A percentile compares a stretch with the other conserved stretches of the same genome.
phyloP scores from a whole-genome alignment of 257 asterid genomes.

The Nicotiana paniculata region DNA sequence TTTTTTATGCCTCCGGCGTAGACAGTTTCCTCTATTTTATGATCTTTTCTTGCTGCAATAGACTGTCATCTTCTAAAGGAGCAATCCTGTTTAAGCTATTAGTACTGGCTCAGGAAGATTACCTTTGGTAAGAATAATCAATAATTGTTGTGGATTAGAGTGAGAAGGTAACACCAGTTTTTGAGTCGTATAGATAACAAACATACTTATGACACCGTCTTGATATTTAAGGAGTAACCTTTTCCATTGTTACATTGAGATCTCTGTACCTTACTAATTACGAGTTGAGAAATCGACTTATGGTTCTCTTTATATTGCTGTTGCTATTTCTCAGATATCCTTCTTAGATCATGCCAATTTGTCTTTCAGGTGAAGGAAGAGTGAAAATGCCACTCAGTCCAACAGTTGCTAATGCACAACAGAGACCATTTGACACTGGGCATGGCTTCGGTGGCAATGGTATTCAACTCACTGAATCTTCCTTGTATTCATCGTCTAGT shows the following conservation, averaged over 20 bases:
- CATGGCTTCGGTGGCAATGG: conserved; percentile 38
- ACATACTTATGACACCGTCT: background rate
- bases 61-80: background rate
- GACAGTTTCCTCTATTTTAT: background rate
- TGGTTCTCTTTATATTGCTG: background rate
- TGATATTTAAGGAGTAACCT: background rate
- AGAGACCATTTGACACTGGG: conserved; percentile 45
- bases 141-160: background rate
- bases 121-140: background rate
- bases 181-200: background rate
- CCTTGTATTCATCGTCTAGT: conserved; percentile 68
- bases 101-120: background rate
- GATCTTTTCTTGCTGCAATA: background rate
- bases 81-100: background rate
- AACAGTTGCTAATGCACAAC: conserved; percentile 48
- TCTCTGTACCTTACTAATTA: no score
- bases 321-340: background rate
- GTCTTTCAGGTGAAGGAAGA: conserved; percentile 66
- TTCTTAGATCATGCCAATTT: background rate
- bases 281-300: no score
- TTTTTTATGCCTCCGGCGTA: background rate
- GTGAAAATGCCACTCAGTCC: conserved; percentile 92
- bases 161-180: background rate
- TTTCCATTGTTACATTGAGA: no score
- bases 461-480: conserved; percentile 50